phyloP scores from a whole-genome alignment of 805 yeast genomes.

The Candida lessepsii region DNA sequence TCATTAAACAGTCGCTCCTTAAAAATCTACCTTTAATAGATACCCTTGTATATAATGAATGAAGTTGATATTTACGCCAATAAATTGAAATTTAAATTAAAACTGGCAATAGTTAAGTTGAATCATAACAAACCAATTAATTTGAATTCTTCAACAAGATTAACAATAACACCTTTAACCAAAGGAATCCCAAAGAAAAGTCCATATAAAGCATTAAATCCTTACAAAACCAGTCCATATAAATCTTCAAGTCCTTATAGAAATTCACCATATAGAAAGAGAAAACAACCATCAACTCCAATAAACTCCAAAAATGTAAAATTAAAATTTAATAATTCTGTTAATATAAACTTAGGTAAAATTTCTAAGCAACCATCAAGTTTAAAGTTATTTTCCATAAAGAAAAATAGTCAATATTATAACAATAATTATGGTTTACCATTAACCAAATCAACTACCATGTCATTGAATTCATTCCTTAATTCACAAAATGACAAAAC shows the following conservation, averaged over 20 bases:
- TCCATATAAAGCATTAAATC: not conserved
- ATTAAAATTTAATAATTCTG: slow-evolving; percentile 8
- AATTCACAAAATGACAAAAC: not conserved
- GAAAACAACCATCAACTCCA: not conserved
- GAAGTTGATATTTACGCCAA: slow-evolving; percentile 28
- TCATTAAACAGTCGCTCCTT: too few relatives aligned
- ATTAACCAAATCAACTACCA: slow-evolving; percentile 7
- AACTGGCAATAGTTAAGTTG: slow-evolving; percentile 41
- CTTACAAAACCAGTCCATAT: not conserved
- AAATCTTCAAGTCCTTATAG: slow-evolving; percentile 1
- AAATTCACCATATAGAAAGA: not conserved
- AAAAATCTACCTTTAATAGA: too few relatives aligned
- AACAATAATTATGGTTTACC: slow-evolving; percentile 13
- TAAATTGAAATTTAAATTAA: slow-evolving; percentile 42
- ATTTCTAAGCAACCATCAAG: slow-evolving; percentile 12
- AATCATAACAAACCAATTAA: slow-evolving; percentile 20
- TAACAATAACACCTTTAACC: slow-evolving; percentile 10
- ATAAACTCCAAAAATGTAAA: slow-evolving; percentile 3
- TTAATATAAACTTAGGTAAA: slow-evolving; percentile 9
- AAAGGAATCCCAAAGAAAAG: not conserved
- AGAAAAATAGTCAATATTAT: slow-evolving; percentile 34
- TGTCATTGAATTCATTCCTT: not conserved
- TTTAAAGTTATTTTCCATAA: slow-evolving; percentile 39
- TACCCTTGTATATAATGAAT: slow-evolving; percentile 5
- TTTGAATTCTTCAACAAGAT: slow-evolving; percentile 16